Conservation (phyloP, 2,329 filamentous ascomycete genomes). For the Exserohilum turcica region DNA sequence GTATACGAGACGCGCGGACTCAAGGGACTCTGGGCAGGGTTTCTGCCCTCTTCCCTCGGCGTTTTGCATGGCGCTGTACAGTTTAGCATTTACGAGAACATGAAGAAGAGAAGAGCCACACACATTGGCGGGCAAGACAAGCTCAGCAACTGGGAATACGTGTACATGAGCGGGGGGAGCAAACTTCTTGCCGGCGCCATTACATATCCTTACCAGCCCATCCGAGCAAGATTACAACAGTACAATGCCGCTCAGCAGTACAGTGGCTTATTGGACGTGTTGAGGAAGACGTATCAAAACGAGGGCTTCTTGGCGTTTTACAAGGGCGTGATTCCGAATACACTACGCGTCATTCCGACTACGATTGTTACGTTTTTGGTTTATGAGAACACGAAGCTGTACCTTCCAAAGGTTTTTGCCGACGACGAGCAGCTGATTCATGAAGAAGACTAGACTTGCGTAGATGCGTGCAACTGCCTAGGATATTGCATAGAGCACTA, state of each 20-base stretch:
- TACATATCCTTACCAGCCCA: conserved; percentile 94
- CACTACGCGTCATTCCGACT: conserved; percentile 88
- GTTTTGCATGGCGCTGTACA: conserved; percentile 93
- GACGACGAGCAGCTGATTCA: conserved; percentile 40
- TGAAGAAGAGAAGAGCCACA: conserved; percentile 65
- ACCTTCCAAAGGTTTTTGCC: conserved; percentile 58
- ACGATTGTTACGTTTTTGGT: conserved; percentile 97
- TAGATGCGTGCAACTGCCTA: no score
- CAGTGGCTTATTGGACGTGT: conserved; percentile 72
- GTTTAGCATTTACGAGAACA: conserved; percentile 89
- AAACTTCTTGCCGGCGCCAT: conserved; percentile 88
- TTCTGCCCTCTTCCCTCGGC: conserved; percentile 80
- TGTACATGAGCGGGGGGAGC: conserved; percentile 77
- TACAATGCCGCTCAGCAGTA: conserved; percentile 80
- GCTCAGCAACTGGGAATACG: conserved; percentile 74
- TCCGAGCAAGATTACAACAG: conserved; percentile 85
- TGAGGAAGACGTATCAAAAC: conserved; percentile 73
- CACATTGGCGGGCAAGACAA: conserved; percentile 43
- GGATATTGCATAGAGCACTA: background rate
- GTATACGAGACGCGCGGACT: conserved; percentile 75
- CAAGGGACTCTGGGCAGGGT: conserved; percentile 83
- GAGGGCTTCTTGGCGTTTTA: conserved; percentile 88
- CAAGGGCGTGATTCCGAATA: conserved; percentile 85
- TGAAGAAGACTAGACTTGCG: conserved; percentile 35
- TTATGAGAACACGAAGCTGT: conserved; percentile 88